Base-by-base conservation (phyloP, 805 yeast genomes). In the Candida maltosa region DNA sequence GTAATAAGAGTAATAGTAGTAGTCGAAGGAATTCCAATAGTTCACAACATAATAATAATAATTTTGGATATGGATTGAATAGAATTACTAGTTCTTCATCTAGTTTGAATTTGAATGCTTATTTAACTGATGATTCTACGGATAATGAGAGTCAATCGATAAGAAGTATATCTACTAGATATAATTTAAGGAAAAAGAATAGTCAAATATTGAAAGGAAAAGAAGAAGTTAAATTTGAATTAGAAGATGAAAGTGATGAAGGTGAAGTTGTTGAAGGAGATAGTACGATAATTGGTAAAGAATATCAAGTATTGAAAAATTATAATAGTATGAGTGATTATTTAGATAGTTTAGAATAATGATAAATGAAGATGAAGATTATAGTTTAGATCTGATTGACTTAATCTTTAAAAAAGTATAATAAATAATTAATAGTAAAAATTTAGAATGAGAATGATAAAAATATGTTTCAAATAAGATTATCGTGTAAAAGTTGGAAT, bases 81-180 rank as follows among this genome's bases (percentile, higher is more conserved):
- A 51, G 62, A 23, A 61, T 67, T 24, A 53, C 70, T 25, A 62
- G 69, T 39, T 60, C 69, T 20, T 60, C 61, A 37, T 60, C 69
- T 16, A 60, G 68, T 19, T 49, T 67, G 22, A 67, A 67, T 41
- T 53, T 67, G 31, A 61, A 66, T 38, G 73, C 69, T 7, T 67
- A 63, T 39, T 52, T 67, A 35, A 64, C 69, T 11, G 71, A 63
- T 35, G 66, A 57, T 22, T 39, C 47, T 2, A 45, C 21, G n/a
- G 31, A 47, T 7, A 14, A 21, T 8, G 14, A 27, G 6, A 8
- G 27, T 12, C 31, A 45, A 17, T 23, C 25, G 9, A 23, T 36
- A 4, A 26, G 34, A n/a, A 21, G 28, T 6, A 26, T 31, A 9
- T 21, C 29, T 16, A 22, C 30, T 11, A 29, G 21, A 25, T 28